Base-by-base conservation (phyloP, 2,329 filamentous ascomycete genomes). In the Catunica adiposa region DNA sequence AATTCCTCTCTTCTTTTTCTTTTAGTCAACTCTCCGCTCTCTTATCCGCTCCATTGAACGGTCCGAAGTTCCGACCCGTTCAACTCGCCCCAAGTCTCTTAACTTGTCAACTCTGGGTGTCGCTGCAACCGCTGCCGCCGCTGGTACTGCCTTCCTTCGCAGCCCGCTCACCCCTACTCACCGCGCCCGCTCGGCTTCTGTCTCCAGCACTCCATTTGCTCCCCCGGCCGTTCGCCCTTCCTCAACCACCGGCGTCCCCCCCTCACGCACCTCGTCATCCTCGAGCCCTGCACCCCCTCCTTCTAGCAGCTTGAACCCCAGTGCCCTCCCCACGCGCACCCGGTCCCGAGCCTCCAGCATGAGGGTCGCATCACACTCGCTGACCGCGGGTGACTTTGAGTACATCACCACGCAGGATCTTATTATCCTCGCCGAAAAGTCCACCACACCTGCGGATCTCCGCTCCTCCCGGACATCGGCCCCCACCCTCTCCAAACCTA, bases 391-490 rank as follows among this genome's bases (percentile, higher is more conserved):
- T 7, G 56, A 57, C n/a, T 51, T 57, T 37, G 17, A 51, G 8
- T 57, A 57, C 20, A 57, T 57, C 37, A 57, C 52, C 37, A 57
- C 56, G 3, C 44, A 54, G 1, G 56, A 57, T 3, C 37, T 57
- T 22, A 51, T 37, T 22, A 31, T 25, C 23, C 52, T 57, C 1
- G 38, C 46, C 2, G 29, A 11, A 8, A 9, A 26, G 4, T 53
- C 55, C 11, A 46, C 40, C 8, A 14, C 44, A 25, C 31, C 44
- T 50, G 20, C 51, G 15, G 31, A 34, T 14, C 37, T 23, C 23
- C 58, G 56, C n/a, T 51, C 50, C 20, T 51, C 56, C 11, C 53
- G 50, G 11, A 42, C 51, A n/a, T 40, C 53, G 14, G 52, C 48
- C 26, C n/a, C 55, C 2, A 29, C 54, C 3, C 15, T 55, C 2